phyloP scores from a whole-genome alignment of 257 asterid genomes.

The Paraleonurus japonicus region DNA sequence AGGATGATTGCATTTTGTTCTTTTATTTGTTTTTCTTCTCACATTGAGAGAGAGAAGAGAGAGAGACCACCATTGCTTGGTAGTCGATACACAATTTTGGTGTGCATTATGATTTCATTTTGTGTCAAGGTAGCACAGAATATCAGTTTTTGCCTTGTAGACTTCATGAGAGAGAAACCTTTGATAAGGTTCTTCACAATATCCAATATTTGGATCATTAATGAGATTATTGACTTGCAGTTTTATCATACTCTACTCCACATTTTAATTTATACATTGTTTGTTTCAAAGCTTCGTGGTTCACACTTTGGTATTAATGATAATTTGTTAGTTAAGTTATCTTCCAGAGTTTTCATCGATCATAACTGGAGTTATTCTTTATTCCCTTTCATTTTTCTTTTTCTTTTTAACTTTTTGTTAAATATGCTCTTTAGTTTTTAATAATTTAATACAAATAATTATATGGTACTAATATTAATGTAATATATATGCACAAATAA shows the following conservation, averaged over 20 bases:
- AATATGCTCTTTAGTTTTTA: no score
- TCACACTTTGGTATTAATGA: no score
- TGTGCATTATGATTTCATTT: conserved; percentile 25
- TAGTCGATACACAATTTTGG: conserved; percentile 44
- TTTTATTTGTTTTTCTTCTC: conserved; percentile 27
- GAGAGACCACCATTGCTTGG: conserved; percentile 26
- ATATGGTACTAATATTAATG: no score
- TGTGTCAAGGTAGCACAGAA: conserved; percentile 9
- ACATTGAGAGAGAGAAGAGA: conserved; percentile 27
- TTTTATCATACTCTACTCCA: background rate
- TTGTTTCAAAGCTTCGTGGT: background rate
- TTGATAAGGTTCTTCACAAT: background rate
- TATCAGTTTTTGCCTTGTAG: conserved; percentile 23
- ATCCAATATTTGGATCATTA: conserved; percentile 1
- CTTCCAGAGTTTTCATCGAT: no score
- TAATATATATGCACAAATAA: no score
- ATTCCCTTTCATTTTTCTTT: no score
- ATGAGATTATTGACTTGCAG: background rate
- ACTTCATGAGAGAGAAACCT: background rate
- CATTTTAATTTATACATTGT: background rate
- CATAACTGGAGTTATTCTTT: no score
- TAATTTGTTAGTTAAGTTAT: no score
- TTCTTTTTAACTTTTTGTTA: no score
- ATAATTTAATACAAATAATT: no score
- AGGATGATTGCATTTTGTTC: conserved; percentile 24